A percentile compares a stretch with the other conserved stretches of the same genome.
These are phyloP conservation scores for Plantago elongata DNA, from an alignment of 257 asterid species.

Conservation along the genomic window DNA sequence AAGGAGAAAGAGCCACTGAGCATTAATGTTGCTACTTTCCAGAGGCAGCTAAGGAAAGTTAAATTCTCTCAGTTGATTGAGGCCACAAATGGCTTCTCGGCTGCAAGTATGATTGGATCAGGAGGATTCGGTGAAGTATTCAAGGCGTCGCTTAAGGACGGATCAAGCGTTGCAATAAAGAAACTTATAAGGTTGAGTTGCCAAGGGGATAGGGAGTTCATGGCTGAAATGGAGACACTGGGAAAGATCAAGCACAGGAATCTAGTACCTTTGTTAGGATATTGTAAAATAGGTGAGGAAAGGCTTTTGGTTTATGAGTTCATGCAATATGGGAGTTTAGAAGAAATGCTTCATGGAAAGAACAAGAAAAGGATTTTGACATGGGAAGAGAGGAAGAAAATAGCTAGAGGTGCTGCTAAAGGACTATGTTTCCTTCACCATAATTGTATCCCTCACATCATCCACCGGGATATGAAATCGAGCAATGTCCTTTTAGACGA, in stretches of 20 bases:
- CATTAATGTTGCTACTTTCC: conserved; percentile 91
- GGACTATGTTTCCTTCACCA: conserved; percentile 95
- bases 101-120: conserved; percentile 78
- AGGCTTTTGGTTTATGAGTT: conserved; percentile 78
- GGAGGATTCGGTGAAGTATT: conserved; percentile 96
- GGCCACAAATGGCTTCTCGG: conserved; percentile 89
- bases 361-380: conserved; percentile 37
- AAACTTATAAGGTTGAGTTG: conserved; percentile 75
- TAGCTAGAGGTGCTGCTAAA: conserved; percentile 86
- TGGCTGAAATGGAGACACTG: conserved; percentile 95
- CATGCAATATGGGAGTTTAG: conserved; percentile 81
- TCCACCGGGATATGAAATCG: conserved; percentile 93
- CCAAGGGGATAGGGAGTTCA: conserved; percentile 89
- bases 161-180: conserved; percentile 86
- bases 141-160: conserved; percentile 82
- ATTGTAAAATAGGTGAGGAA: conserved; percentile 90
- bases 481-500: conserved; percentile 77
- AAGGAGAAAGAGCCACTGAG: conserved; percentile 97
- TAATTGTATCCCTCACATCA: conserved; percentile 92
- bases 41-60: conserved; percentile 67
- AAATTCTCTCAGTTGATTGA: conserved; percentile 83
- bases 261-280: conserved; percentile 76
- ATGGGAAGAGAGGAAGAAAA: conserved; percentile 84
- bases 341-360: conserved; percentile 74
- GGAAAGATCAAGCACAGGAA: conserved; percentile 90